phyloP scores from a whole-genome alignment of 164 flowering plant genomes.

The Platanus orientalis region DNA sequence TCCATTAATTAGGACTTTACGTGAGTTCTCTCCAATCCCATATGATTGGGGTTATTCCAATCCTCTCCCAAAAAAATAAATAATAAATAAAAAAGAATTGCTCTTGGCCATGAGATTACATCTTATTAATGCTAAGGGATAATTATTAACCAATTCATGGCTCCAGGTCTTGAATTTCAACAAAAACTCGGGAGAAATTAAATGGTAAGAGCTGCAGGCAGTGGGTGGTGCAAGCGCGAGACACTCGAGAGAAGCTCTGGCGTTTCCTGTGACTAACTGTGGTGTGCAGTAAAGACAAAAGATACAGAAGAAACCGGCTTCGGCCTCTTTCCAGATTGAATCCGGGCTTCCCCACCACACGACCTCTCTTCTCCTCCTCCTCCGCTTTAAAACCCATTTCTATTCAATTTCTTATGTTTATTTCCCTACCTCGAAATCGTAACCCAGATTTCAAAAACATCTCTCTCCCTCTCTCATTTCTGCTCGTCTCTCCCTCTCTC shows the following conservation, averaged over 20 bases:
- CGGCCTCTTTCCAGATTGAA: too few species aligned
- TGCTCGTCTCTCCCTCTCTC: not conserved
- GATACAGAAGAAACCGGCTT: too few species aligned
- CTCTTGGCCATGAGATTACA: too few species aligned
- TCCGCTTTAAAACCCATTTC: not conserved
- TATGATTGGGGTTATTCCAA: too few species aligned
- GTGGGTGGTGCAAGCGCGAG: not conserved
- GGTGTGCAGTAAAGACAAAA: too few species aligned
- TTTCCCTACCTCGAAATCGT: not conserved
- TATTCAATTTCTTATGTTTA: not conserved
- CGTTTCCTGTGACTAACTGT: not conserved
- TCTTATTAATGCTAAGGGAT: too few species aligned
- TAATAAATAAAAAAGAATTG: too few species aligned
- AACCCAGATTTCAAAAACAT: conserved; percentile 2
- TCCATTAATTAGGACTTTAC: too few species aligned
- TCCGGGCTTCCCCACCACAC: not conserved
- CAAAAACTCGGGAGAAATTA: not conserved
- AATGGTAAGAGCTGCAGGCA: not conserved
- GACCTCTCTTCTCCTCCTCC: not conserved
- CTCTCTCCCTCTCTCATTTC: not conserved
- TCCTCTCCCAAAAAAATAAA: too few species aligned
- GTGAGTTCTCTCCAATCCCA: too few species aligned
- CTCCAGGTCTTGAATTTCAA: too few species aligned
- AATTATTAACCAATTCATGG: too few species aligned
- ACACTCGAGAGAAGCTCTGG: not conserved